Evolutionary conservation across 139 green algal genomes (phyloP), one percentile per base, ranked within the genome.

Genomic region (Closterium sp.): DNA sequence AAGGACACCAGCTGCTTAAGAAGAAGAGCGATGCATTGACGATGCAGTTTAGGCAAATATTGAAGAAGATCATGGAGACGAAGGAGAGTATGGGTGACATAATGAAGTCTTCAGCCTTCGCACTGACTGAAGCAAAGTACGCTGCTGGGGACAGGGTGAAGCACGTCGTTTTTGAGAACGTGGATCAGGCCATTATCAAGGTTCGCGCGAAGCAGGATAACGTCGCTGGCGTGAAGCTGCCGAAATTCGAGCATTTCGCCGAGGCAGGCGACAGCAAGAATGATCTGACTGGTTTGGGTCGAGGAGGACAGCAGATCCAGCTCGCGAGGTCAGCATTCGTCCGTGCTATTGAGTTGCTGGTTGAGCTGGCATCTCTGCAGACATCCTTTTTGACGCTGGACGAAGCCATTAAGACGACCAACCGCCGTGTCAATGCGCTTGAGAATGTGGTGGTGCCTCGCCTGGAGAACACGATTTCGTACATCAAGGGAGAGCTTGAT

Each of bases 401-500:
- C 92, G 97, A 97, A 86, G 98, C 97, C 29, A 98, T 99, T 91
- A 99, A 99, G 95, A 97, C 97, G 27, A 99, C 98, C 42, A 99
- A 99, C 95, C 93, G 97, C 1, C 96, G 98, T 45, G 98, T 99
- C 5, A 99, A 99, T 92, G 98, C 98, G 50, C 96, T 99, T 88
- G 98, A 99, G 96, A 99, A 99, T 91, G 98, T 99, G 22, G 98
- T 99, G 1, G 98, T 97, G 94, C 98, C 98, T 29, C 96, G 95
- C 89, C 95, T 99, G 30, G 97, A 99, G 91, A 99, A 99, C 97
- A 99, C 98, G 7, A 99, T 99, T 88, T 93, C 95, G 0, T 99
- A 99, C 96, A 99, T 99, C 95, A 99, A 99, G 97, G 97, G 91
- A 42, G 98, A 99, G 96, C 96, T 99, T 73, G 98, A 99, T 91